Percentiles rank a stretch among this genome's conserved stretches.
These are phyloP conservation scores for Babesia gibsoni DNA, from an alignment of 169 alveolate genomes.

Conservation along the genomic window DNA sequence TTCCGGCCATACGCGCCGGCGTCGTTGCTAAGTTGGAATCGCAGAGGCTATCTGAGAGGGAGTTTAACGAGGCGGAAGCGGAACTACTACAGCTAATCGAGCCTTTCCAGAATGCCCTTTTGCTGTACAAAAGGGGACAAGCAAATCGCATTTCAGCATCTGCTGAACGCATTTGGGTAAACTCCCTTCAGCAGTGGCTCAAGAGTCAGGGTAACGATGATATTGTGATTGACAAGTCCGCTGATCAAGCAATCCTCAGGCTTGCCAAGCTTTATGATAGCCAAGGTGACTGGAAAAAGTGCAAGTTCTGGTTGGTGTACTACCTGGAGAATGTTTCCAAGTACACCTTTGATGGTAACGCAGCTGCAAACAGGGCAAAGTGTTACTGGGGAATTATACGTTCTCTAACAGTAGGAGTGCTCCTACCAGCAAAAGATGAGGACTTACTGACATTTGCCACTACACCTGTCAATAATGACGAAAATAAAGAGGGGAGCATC, in stretches of 20 bases:
- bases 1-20: constrained; percentile 29
- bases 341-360: constrained; percentile 66
- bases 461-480: constrained; percentile 45
- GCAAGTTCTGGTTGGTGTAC: constrained; percentile 67
- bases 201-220: constrained; percentile 41
- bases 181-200: constrained; percentile 71
- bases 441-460: constrained; percentile 51
- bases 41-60: constrained; percentile 54
- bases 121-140: constrained; percentile 65
- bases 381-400: constrained; percentile 80
- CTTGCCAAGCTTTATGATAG: constrained; percentile 71
- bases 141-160: constrained; percentile 63
- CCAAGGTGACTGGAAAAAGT: constrained; percentile 69
- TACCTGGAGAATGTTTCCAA: constrained; percentile 71
- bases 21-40: constrained; percentile 25
- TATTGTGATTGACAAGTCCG: constrained; percentile 51
- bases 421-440: constrained; percentile 50
- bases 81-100: constrained; percentile 45
- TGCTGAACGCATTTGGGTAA: constrained; percentile 65
- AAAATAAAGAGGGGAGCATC: constrained; percentile 53
- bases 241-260: constrained; percentile 64
- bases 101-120: constrained; percentile 67
- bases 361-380: constrained; percentile 63
- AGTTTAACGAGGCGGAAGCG: constrained; percentile 42
- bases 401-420: constrained; percentile 60